Evolutionary conservation across 73 alveolate species (phyloP), one percentile per base, ranked within the genome.

Genomic region (Blepharisma japonicum): DNA sequence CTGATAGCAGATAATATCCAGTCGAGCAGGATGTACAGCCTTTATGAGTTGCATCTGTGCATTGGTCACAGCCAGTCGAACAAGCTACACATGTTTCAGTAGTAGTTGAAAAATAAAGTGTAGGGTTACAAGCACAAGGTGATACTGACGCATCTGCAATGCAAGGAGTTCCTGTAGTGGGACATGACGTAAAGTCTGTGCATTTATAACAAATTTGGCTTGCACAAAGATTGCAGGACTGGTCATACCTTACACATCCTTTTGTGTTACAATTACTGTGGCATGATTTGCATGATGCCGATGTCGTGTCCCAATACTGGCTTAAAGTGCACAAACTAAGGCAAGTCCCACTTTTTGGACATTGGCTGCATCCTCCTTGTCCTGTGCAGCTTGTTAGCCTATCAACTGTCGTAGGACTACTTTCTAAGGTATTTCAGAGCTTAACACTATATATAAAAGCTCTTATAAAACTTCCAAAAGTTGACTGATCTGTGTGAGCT

Each of bases 211-310:
- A 61, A 18, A 18, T 61, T 39, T 61, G 74, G 47, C 18, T 18
- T 8, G 18, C 23, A 25, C 74, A 61, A 5, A 61, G 74, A 25
- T 61, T 61, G 74, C 74, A 61, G 11, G n/a, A 14, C 14, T 61
- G 0, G 23, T 61, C 74, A 18, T n/a, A n/a, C 46, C 74, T 14
- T 25, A 61, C 74, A 61, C 74, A 61, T 18, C 74, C 74, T 14
- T 18, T 25, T 20, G 74, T 9, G 2, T n/a, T 1, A 5, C 74
- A 61, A 48, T 14, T 18, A 61, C 6, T 18, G 3, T 61, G 39
- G 47, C 74, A 61, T 0, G 38, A 8, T 61, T 61, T n/a, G 5
- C 74, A 61, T 8, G 47, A 14, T 20, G 47, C 0, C 0, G 67
- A 53, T 1, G 27, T 20, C 0, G 67, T 14, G 74, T 61, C 74